phyloP scores from a whole-genome alignment of 2,329 filamentous ascomycete species.

The Ilyonectria destructans region DNA sequence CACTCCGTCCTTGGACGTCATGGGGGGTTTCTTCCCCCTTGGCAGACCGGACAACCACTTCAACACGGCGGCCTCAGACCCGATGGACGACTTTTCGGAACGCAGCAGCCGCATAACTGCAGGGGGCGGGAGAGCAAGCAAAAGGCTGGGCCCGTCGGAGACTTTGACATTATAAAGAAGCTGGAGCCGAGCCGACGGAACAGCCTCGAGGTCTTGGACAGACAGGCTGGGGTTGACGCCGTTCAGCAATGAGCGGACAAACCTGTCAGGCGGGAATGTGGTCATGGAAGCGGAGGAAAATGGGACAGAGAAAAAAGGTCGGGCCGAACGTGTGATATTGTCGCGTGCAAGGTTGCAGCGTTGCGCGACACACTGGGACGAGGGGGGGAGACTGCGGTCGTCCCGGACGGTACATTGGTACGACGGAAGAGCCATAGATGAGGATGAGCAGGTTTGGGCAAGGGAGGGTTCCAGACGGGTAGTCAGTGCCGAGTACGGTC shows the following conservation, averaged over 20 bases:
- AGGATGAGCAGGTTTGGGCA: constrained; percentile 11
- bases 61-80: constrained; percentile 63
- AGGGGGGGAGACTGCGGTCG: constrained; percentile 43
- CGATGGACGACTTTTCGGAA: constrained; percentile 62
- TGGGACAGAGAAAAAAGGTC: constrained; percentile 44
- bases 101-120: constrained; percentile 63
- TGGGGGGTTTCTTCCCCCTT: constrained; percentile 33
- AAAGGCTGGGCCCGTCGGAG: constrained; percentile 59
- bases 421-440: constrained; percentile 47
- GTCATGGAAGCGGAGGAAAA: constrained; percentile 43
- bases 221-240: constrained; percentile 45
- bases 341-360: constrained; percentile 48
- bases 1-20: constrained; percentile 20
- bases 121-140: constrained; percentile 62
- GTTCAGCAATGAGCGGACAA: constrained; percentile 47
- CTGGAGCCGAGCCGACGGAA: constrained; percentile 58
- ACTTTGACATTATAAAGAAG: constrained; percentile 61
- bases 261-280: constrained; percentile 43
- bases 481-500: constrained; percentile 15
- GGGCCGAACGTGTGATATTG: constrained; percentile 47
- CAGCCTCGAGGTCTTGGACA: constrained; percentile 46
- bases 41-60: constrained; percentile 59
- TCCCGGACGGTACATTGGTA: constrained; percentile 51
- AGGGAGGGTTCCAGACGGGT: not conserved
- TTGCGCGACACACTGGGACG: constrained; percentile 47